phyloP scores from a whole-genome alignment of 345 rosid species.

The Hirschfeldia incana region DNA sequence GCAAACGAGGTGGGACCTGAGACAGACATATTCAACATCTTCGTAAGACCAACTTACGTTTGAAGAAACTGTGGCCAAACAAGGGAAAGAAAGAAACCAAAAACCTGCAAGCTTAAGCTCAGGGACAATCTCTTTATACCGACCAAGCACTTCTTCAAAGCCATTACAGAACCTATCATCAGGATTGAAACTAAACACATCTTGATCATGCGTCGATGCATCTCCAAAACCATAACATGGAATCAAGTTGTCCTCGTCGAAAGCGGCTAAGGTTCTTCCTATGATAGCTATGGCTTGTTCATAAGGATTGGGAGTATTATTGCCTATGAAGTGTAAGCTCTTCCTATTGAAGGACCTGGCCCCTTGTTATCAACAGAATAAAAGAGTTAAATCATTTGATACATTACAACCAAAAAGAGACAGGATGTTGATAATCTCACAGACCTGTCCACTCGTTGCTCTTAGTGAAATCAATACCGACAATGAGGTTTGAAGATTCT shows the following conservation, averaged over 20 bases:
- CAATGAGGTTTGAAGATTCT: conserved; percentile 93
- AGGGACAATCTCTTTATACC: conserved; percentile 80
- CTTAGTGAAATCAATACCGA: conserved; percentile 97
- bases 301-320: conserved; percentile 45
- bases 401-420: background rate
- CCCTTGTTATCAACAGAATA: conserved; percentile 38
- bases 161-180: conserved; percentile 77
- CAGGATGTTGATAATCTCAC: background rate
- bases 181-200: conserved; percentile 77
- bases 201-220: conserved; percentile 95
- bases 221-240: conserved; percentile 99
- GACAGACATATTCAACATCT: no score
- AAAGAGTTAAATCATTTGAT: background rate
- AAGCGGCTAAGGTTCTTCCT: conserved; percentile 79
- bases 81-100: conserved; percentile 5
- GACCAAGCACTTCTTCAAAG: conserved; percentile 82
- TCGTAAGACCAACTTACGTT: no score
- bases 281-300: conserved; percentile 91
- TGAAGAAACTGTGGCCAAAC: no score
- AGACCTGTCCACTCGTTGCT: conserved; percentile 87
- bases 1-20: conserved; percentile 94
- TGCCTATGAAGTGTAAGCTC: conserved; percentile 77
- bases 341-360: conserved; percentile 63
- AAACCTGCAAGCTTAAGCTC: conserved; percentile 82
- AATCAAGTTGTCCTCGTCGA: conserved; percentile 93